These are phyloP conservation scores for Vachellia pachyceras DNA, from an alignment of 306 rosid genomes.

Conservation along the genomic window DNA sequence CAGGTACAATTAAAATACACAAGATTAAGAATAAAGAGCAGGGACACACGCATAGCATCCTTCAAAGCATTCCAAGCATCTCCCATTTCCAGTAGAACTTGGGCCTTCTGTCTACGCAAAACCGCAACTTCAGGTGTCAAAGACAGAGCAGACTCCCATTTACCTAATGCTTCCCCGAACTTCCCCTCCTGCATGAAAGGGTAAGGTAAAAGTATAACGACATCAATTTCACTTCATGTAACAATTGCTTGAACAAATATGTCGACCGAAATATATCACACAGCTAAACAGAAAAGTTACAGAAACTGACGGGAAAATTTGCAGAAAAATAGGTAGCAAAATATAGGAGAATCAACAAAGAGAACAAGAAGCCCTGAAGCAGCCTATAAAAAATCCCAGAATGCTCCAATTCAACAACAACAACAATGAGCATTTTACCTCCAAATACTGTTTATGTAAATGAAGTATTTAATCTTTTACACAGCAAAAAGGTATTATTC, in stretches of 20 bases:
- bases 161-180: conserved; percentile 78
- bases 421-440: neutral
- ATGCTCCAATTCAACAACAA: neutral
- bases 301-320: neutral
- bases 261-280: neutral
- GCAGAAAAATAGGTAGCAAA: neutral
- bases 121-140: conserved; percentile 71
- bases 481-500: neutral
- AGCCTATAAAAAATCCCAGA: neutral
- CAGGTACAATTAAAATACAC: neutral
- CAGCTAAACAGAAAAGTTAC: conserved; percentile 20
- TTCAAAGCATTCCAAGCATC: conserved; percentile 90
- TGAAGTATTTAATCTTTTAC: neutral
- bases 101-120: conserved; percentile 89
- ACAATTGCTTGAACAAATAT: neutral
- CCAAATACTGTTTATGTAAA: conserved; percentile 1
- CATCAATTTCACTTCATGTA: conserved; percentile 2
- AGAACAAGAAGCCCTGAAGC: neutral
- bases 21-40: conserved; percentile 23
- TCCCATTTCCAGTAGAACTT: conserved; percentile 83
- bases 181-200: conserved; percentile 65
- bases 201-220: conserved; percentile 11
- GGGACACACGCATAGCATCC: conserved; percentile 76
- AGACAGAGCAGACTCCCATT: conserved; percentile 90
- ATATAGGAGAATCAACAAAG: conserved; percentile 5